These are phyloP conservation scores for Diatrype stigma DNA, from an alignment of 2,329 filamentous ascomycete species.

Conservation along the genomic window DNA sequence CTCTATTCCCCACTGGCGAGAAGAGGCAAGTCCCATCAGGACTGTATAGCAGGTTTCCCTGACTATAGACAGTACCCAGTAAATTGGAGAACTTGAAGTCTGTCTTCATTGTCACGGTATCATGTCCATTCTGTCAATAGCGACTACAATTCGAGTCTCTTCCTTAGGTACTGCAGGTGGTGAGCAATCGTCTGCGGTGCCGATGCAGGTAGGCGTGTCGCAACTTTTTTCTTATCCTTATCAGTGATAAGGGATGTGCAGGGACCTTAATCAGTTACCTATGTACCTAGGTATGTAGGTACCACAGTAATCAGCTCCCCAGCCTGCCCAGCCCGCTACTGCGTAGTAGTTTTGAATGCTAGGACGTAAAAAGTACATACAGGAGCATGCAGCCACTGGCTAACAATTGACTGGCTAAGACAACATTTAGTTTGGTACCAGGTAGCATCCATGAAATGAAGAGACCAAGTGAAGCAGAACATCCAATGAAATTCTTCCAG, in stretches of 20 bases:
- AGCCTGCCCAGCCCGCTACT: too few relatives aligned
- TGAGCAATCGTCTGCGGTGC: background rate
- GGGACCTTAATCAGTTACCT: slow-evolving; percentile 1
- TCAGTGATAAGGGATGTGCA: slow-evolving; percentile 21
- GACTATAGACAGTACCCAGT: slow-evolving; percentile 95
- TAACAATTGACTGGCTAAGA: too few relatives aligned
- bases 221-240: slow-evolving; percentile 26
- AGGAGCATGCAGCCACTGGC: too few relatives aligned
- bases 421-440: too few relatives aligned
- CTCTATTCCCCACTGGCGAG: slow-evolving; percentile 92
- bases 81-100: slow-evolving; percentile 99
- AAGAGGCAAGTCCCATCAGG: slow-evolving; percentile 93
- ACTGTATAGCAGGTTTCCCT: slow-evolving; percentile 94
- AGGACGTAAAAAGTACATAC: too few relatives aligned
- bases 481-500: too few relatives aligned
- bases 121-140: slow-evolving; percentile 13
- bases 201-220: background rate
- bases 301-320: too few relatives aligned
- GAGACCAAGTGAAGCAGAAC: too few relatives aligned
- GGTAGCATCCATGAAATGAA: too few relatives aligned
- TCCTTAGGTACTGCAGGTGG: too few relatives aligned
- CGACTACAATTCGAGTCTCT: background rate
- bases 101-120: slow-evolving; percentile 78
- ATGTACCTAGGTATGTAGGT: too few relatives aligned
- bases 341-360: too few relatives aligned